phyloP scores from a whole-genome alignment of 768 basidiomycete genomes.

The Suillus ampliporus region DNA sequence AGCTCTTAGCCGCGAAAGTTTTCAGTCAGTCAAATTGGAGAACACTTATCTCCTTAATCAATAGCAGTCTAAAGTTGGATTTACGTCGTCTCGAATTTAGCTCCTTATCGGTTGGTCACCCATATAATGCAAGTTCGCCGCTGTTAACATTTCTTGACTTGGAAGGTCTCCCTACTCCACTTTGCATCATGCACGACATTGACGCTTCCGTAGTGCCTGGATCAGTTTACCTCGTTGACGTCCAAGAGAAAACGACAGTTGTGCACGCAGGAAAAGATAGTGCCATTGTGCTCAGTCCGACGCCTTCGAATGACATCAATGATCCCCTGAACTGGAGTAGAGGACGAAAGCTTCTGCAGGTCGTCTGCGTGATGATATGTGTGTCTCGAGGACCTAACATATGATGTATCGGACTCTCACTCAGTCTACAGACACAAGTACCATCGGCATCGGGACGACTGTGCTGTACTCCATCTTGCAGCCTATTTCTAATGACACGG shows the following conservation, averaged over 20 bases:
- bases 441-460: slow-evolving; percentile 24
- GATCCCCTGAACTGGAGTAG: slow-evolving; percentile 30
- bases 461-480: slow-evolving; percentile 25
- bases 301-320: slow-evolving; percentile 29
- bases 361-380: slow-evolving; percentile 25
- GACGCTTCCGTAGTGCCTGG: slow-evolving; percentile 26
- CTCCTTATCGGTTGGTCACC: not conserved
- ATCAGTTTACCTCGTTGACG: slow-evolving; percentile 31
- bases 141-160: not conserved
- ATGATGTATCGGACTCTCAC: not conserved
- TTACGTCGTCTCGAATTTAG: not conserved
- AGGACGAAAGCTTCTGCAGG: slow-evolving; percentile 20
- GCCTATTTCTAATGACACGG: slow-evolving; percentile 23
- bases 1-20: not conserved
- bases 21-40: not conserved
- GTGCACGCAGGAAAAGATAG: slow-evolving; percentile 20
- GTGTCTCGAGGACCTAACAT: slow-evolving; percentile 9
- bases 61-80: not conserved
- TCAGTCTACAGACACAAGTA: slow-evolving; percentile 19
- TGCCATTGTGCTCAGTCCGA: slow-evolving; percentile 29
- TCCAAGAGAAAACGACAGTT: slow-evolving; percentile 19
- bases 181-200: slow-evolving; percentile 20
- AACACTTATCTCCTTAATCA: not conserved
- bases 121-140: not conserved
- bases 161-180: not conserved